Evolutionary conservation across 495 filamentous ascomycete species (phyloP), one percentile per base, ranked within the genome.

Genomic region (Tuber umbilicatum): DNA sequence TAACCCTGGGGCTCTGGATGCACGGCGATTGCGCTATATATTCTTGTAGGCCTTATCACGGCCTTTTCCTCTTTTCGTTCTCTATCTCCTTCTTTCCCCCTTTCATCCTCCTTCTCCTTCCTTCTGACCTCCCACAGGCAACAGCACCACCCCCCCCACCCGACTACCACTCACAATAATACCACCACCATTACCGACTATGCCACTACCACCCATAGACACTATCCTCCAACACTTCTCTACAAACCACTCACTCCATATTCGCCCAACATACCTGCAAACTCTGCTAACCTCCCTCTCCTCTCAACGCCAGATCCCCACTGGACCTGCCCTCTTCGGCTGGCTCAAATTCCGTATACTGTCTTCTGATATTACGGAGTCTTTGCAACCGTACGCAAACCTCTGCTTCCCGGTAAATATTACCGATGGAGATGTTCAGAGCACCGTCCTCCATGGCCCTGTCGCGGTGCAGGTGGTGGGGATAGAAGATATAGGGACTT

Each of bases 301-400:
- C 76, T 83, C 69, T 39, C 83, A 75, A 31, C 81, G 82, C 31
- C 75, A 86, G 76, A 88, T 88, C 9, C 88, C 90, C 1, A 91
- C 94, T 7, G 81, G 93, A 38, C 86, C 89, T 21, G 89, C 91
- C 19, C 86, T 97, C 27, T 85, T 90, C 70, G 90, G 92, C 68
- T 96, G 94, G 23, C 91, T 93, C 23, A 87, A 91, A 64, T 91
- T 92, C 81, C 94, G 94, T 71, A 83, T 97, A 38, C 89, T 97
- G 10, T 87, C 90, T 68, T 88, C 90, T 37, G 91, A 98, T 85
- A 87, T 97, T 68, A 89, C 89, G 7, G 84, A 85, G 2, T 87
- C 91, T 0, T 84, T 88, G 47, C 84, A 90, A 7, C 83, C 83
- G 27, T 80, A 84, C 23, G 82, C 88, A 0, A 74, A 85, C 5